Percentiles rank a stretch among this genome's conserved stretches.
phyloP scores from a whole-genome alignment of 768 basidiomycete genomes.

The Phlegmacium glaucopus region DNA sequence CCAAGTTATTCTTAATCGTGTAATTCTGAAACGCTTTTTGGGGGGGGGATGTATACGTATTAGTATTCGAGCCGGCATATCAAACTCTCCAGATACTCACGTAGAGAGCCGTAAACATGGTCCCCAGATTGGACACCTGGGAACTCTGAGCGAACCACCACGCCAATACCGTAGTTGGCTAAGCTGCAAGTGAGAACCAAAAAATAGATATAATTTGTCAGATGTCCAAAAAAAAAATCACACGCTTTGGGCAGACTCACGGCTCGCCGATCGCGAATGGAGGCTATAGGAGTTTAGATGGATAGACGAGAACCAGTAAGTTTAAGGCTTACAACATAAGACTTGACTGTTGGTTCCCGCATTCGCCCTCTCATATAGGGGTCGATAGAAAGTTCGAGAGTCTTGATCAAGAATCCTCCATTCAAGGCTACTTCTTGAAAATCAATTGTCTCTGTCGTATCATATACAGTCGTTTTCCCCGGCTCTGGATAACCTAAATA shows the following conservation, averaged over 20 bases:
- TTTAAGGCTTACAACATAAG: slow-evolving; percentile 20
- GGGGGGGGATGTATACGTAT: not conserved
- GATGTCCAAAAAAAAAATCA: too few relatives aligned
- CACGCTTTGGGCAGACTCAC: slow-evolving; percentile 18
- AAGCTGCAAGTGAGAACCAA: slow-evolving; percentile 11
- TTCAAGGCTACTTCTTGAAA: slow-evolving; percentile 41
- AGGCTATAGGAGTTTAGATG: slow-evolving; percentile 8
- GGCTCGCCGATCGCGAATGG: slow-evolving; percentile 31
- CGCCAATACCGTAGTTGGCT: slow-evolving; percentile 34
- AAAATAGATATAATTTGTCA: not conserved
- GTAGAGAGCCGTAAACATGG: slow-evolving; percentile 34
- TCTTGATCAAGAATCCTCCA: slow-evolving; percentile 48
- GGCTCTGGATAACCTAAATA: slow-evolving; percentile 35
- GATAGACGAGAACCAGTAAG: not conserved
- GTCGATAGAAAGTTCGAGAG: slow-evolving; percentile 39
- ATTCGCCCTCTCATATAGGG: slow-evolving; percentile 39
- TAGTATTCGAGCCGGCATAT: not conserved
- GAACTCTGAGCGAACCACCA: slow-evolving; percentile 41
- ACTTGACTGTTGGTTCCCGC: slow-evolving; percentile 24
- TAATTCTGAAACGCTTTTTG: slow-evolving; percentile 38
- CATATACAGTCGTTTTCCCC: slow-evolving; percentile 43
- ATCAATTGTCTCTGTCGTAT: slow-evolving; percentile 44
- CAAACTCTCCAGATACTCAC: slow-evolving; percentile 15
- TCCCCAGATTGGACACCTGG: slow-evolving; percentile 31
- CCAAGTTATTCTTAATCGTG: slow-evolving; percentile 20